These are phyloP conservation scores for Tubosaeta brunneosetosa DNA, from an alignment of 768 basidiomycete species.

Conservation along the genomic window DNA sequence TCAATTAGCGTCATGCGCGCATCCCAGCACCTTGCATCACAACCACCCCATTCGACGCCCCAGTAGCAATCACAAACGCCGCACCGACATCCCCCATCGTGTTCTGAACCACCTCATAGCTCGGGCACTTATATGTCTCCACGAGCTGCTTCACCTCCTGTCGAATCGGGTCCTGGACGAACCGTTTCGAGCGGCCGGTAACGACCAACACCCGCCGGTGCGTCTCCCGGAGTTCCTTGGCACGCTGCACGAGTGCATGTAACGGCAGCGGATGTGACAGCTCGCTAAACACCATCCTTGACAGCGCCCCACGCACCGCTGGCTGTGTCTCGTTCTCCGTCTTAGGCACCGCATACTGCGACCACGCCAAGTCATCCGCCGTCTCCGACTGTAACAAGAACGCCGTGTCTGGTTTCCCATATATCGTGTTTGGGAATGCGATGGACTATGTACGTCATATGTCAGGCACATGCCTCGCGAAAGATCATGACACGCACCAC, in stretches of 20 bases:
- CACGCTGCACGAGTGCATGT: conserved; percentile 47
- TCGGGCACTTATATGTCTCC: conserved; percentile 21
- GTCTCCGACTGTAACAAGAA: conserved; percentile 70
- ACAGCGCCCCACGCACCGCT: conserved; percentile 38
- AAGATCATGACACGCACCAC: conserved; percentile 9
- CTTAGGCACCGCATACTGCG: conserved; percentile 44
- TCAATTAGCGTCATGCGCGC: conserved; percentile 1
- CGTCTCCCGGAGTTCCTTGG: conserved; percentile 21
- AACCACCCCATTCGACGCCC: conserved; percentile 53
- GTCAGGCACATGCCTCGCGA: background rate
- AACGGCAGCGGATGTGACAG: conserved; percentile 51
- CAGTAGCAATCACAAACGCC: conserved; percentile 63
- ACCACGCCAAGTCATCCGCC: conserved; percentile 79
- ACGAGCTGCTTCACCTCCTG: conserved; percentile 54
- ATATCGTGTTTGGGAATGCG: conserved; percentile 65
- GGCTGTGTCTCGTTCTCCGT: conserved; percentile 6
- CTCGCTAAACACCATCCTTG: conserved; percentile 59
- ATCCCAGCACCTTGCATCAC: conserved; percentile 59
- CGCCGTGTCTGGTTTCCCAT: conserved; percentile 59
- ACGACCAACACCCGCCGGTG: conserved; percentile 53
- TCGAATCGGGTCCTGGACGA: conserved; percentile 56
- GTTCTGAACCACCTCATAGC: conserved; percentile 47
- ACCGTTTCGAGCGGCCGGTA: conserved; percentile 70
- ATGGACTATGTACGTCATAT: conserved; percentile 34
- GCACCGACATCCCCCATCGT: conserved; percentile 84